Evolutionary conservation across 2,329 filamentous ascomycete species (phyloP).

Genomic region (Cordyceps farinosa): DNA sequence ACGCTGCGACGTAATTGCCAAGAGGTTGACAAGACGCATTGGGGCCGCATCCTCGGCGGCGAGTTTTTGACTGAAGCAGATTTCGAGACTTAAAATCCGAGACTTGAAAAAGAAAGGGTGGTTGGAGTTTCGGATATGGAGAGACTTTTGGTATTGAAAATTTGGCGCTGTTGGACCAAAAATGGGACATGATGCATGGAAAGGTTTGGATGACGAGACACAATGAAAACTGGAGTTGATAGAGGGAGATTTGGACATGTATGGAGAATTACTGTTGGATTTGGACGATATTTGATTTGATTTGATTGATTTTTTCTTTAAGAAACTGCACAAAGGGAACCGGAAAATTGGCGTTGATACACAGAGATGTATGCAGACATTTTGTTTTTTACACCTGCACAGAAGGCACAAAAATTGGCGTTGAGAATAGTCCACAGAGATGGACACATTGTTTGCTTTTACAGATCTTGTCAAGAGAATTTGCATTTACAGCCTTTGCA

Average conservation of each 20-base stretch:
- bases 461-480: not conserved
- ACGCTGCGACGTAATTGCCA: conserved; percentile 37
- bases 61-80: conserved; percentile 24
- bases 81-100: conserved; percentile 19
- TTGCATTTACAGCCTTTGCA: not conserved
- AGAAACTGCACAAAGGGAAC: no score
- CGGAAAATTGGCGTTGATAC: not conserved
- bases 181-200: not conserved
- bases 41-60: conserved; percentile 37
- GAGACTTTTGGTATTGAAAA: not conserved
- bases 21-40: conserved; percentile 40
- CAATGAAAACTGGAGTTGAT: not conserved
- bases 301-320: no score
- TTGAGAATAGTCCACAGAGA: not conserved
- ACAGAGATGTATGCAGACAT: not conserved
- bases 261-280: not conserved
- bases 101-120: not conserved
- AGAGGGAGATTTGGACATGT: not conserved
- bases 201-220: not conserved
- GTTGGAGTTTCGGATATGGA: not conserved
- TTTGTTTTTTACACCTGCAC: not conserved
- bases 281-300: not conserved
- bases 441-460: not conserved
- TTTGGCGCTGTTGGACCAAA: no score
- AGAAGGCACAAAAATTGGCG: not conserved